A percentile compares a stretch with the other conserved stretches of the same genome.
phyloP scores from a whole-genome alignment of 768 basidiomycete genomes.

The Leccinum sublutescens region DNA sequence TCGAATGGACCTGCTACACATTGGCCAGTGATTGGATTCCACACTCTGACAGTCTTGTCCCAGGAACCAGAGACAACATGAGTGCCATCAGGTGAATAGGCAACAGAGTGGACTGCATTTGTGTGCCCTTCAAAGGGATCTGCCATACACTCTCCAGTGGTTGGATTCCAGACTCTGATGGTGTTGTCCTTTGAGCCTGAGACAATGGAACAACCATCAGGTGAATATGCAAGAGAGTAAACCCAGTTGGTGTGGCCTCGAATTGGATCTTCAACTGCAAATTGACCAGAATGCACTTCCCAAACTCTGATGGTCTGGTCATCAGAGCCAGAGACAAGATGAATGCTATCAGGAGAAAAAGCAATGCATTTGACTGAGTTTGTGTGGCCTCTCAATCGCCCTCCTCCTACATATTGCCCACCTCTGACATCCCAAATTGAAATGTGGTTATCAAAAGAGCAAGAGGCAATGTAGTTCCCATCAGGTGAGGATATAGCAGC shows the following conservation, averaged over 20 bases:
- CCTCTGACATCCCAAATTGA: constrained; percentile 9
- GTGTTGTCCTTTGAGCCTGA: constrained; percentile 23
- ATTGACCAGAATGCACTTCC: constrained; percentile 15
- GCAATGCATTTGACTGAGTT: background rate
- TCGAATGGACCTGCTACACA: constrained; percentile 20
- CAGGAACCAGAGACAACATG: constrained; percentile 25
- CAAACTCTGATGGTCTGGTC: constrained; percentile 10
- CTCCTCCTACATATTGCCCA: background rate
- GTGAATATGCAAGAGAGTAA: constrained; percentile 22
- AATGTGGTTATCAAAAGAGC: constrained; percentile 3
- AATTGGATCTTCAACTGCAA: background rate
- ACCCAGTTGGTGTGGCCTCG: constrained; percentile 6
- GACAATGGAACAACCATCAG: constrained; percentile 25
- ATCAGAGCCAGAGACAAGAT: constrained; percentile 6
- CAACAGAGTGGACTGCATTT: constrained; percentile 16
- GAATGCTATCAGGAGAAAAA: constrained; percentile 18
- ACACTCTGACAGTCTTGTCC: constrained; percentile 26
- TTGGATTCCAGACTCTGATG: constrained; percentile 25
- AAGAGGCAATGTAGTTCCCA: constrained; percentile 19
- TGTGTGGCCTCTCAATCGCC: constrained; percentile 6
- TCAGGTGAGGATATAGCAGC: constrained; percentile 20
- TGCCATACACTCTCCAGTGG: constrained; percentile 13
- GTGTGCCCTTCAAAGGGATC: constrained; percentile 21
- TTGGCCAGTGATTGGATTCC: constrained; percentile 16
- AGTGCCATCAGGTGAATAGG: constrained; percentile 22